These are phyloP conservation scores for Dalbergia cultrata DNA, from an alignment of 306 rosid genomes.

Conservation along the genomic window DNA sequence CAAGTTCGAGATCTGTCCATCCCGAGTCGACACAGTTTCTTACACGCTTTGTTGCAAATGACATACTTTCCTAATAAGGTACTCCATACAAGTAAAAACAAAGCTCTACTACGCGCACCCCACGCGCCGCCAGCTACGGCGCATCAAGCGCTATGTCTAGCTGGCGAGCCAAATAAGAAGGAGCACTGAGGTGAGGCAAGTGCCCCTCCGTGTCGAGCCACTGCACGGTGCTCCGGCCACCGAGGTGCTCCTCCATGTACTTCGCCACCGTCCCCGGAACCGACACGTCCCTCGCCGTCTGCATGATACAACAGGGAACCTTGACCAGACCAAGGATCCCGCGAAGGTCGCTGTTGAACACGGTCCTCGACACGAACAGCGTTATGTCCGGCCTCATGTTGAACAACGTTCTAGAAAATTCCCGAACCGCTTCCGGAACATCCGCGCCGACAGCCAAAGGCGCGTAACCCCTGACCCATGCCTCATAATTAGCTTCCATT, in stretches of 20 bases:
- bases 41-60: too few species aligned
- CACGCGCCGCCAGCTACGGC: constrained; percentile 35
- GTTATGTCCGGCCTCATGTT: constrained; percentile 96
- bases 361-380: constrained; percentile 69
- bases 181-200: constrained; percentile 89
- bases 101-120: neutral
- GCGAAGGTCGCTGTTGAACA: constrained; percentile 83
- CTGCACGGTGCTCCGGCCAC: constrained; percentile 77
- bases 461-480: constrained; percentile 90
- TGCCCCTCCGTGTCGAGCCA: constrained; percentile 93
- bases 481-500: constrained; percentile 83
- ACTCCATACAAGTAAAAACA: neutral
- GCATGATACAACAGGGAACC: constrained; percentile 86
- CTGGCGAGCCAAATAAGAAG: constrained; percentile 63
- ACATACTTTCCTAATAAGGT: too few species aligned
- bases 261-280: constrained; percentile 82
- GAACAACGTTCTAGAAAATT: constrained; percentile 86
- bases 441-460: constrained; percentile 89
- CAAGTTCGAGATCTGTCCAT: too few species aligned
- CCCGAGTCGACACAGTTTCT: too few species aligned
- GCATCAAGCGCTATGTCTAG: constrained; percentile 69
- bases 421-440: constrained; percentile 81
- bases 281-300: constrained; percentile 75
- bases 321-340: constrained; percentile 79
- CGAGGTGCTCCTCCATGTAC: constrained; percentile 79